Evolutionary conservation across 1,284 basidiomycete species (phyloP).

Genomic region (Apiotrichum brassicae): DNA sequence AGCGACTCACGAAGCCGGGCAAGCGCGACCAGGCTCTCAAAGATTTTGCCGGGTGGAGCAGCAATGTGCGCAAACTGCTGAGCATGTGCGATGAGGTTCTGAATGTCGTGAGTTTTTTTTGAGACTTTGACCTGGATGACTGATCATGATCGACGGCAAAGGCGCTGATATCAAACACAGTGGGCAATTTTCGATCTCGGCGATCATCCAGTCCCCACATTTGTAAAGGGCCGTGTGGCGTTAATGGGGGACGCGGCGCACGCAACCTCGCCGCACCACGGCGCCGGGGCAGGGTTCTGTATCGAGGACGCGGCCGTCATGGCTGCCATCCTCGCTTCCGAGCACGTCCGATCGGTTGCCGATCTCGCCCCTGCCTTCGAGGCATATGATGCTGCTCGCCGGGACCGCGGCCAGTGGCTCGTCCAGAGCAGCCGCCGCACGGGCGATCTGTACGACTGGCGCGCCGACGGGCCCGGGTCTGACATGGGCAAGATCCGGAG

Average conservation of each 20-base stretch:
- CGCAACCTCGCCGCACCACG: slow-evolving; percentile 21
- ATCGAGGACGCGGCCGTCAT: slow-evolving; percentile 20
- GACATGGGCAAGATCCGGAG: slow-evolving; percentile 15
- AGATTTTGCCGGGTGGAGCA: slow-evolving; percentile 12
- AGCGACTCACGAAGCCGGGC: slow-evolving; percentile 12
- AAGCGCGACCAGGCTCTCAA: slow-evolving; percentile 9
- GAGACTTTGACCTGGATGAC: too few relatives aligned
- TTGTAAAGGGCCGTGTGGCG: slow-evolving; percentile 8
- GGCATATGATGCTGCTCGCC: slow-evolving; percentile 12
- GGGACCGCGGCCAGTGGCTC: slow-evolving; percentile 17
- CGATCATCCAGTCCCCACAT: slow-evolving; percentile 6
- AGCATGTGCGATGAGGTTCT: slow-evolving; percentile 15
- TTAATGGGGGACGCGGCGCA: slow-evolving; percentile 20
- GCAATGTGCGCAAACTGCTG: slow-evolving; percentile 8
- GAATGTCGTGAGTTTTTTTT: slow-evolving; percentile 13
- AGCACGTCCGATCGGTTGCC: background rate
- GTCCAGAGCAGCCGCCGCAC: slow-evolving; percentile 10
- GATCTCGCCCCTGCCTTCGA: slow-evolving; percentile 5
- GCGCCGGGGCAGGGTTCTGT: slow-evolving; percentile 21
- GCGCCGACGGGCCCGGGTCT: slow-evolving; percentile 5
- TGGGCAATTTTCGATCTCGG: slow-evolving; percentile 22
- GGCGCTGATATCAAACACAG: background rate
- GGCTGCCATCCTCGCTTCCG: slow-evolving; percentile 7
- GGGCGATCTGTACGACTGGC: slow-evolving; percentile 20
- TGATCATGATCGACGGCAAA: background rate